phyloP scores from a whole-genome alignment of 805 yeast species.

The Sugiyamaella smithiae region DNA sequence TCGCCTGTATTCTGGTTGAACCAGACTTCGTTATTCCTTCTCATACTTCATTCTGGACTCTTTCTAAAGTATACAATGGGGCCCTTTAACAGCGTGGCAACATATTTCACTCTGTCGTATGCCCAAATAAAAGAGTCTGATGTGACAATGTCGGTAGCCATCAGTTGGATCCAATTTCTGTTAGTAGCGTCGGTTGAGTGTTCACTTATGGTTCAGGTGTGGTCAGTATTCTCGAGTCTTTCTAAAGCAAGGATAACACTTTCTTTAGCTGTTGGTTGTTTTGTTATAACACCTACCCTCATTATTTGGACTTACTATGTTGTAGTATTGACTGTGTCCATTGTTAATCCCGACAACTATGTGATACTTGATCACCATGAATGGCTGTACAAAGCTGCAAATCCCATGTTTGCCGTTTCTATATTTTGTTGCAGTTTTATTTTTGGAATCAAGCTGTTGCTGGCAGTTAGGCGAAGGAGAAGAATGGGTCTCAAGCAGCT shows the following conservation, averaged over 20 bases:
- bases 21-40: conserved; percentile 52
- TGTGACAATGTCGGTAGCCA: conserved; percentile 53
- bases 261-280: conserved; percentile 31
- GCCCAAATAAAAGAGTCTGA: conserved; percentile 41
- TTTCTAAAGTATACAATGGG: conserved; percentile 55
- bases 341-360: conserved; percentile 39
- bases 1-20: conserved; percentile 77
- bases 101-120: conserved; percentile 45
- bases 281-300: conserved; percentile 54
- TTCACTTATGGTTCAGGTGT: conserved; percentile 69
- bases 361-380: conserved; percentile 45
- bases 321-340: conserved; percentile 36
- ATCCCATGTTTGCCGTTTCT: conserved; percentile 65
- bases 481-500: conserved; percentile 78
- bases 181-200: conserved; percentile 59
- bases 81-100: conserved; percentile 49
- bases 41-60: conserved; percentile 60
- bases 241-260: conserved; percentile 43
- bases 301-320: conserved; percentile 59
- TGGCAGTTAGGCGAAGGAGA: conserved; percentile 71
- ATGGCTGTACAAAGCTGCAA: conserved; percentile 32
- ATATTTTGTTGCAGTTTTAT: conserved; percentile 60
- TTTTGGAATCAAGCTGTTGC: conserved; percentile 58
- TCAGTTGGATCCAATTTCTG: conserved; percentile 58
- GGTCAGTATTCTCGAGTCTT: conserved; percentile 53